Percentiles rank a stretch among this genome's conserved stretches.
Conservation (phyloP, 352 stramenopile genomes). For the Thraustochytrium striatum region DNA sequence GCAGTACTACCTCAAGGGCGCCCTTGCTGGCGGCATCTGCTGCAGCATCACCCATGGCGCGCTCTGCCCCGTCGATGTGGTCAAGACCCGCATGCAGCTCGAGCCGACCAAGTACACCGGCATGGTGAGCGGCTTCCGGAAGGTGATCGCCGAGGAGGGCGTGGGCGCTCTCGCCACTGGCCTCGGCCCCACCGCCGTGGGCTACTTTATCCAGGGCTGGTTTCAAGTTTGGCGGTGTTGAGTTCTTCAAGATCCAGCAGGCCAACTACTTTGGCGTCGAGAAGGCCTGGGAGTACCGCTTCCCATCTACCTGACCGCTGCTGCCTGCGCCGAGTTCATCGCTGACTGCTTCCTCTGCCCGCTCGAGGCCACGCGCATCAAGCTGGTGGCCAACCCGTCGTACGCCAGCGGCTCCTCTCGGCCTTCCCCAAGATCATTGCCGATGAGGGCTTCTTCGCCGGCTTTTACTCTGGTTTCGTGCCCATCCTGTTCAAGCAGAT, state of each 20-base stretch:
- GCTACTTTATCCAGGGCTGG: slow-evolving; percentile 63
- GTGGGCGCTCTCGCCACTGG: slow-evolving; percentile 78
- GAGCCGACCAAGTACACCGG: slow-evolving; percentile 63
- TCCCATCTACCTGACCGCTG: slow-evolving; percentile 82
- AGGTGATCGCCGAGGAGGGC: slow-evolving; percentile 74
- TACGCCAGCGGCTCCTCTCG: slow-evolving; percentile 79
- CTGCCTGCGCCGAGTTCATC: slow-evolving; percentile 86
- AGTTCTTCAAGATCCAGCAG: slow-evolving; percentile 82
- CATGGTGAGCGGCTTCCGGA: slow-evolving; percentile 68
- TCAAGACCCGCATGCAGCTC: slow-evolving; percentile 90
- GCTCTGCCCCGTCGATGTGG: slow-evolving; percentile 85
- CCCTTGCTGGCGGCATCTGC: slow-evolving; percentile 60
- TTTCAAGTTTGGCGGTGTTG: slow-evolving; percentile 81
- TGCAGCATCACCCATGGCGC: slow-evolving; percentile 85
- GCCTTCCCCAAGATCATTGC: slow-evolving; percentile 79
- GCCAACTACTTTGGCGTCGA: slow-evolving; percentile 77
- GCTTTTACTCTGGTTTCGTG: slow-evolving; percentile 83
- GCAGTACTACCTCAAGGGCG: slow-evolving; percentile 49
- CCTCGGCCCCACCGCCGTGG: slow-evolving; percentile 82
- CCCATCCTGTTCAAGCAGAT: slow-evolving; percentile 79
- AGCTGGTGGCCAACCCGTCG: slow-evolving; percentile 62
- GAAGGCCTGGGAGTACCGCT: slow-evolving; percentile 85
- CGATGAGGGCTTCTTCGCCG: slow-evolving; percentile 63
- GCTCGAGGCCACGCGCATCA: slow-evolving; percentile 82
- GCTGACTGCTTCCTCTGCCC: slow-evolving; percentile 85